A percentile compares a stretch with the other conserved stretches of the same genome.
phyloP scores from a whole-genome alignment of 345 rosid genomes.

The Melaleuca alternifolia region DNA sequence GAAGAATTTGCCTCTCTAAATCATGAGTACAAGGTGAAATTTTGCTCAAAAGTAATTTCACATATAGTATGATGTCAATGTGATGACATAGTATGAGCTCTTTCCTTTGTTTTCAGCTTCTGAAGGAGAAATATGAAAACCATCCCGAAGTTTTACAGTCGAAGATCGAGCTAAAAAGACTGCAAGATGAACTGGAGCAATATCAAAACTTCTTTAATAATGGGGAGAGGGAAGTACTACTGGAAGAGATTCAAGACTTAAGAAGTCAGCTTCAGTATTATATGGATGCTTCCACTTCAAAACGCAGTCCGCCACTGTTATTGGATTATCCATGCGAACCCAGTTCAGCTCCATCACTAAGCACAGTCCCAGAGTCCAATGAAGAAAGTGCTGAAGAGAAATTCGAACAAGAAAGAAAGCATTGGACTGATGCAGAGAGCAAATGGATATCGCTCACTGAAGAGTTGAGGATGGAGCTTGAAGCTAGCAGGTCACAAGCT shows the following conservation, averaged over 20 bases:
- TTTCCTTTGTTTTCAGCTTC: slow-evolving; percentile 45
- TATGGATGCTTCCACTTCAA: slow-evolving; percentile 57
- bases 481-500: slow-evolving; percentile 42
- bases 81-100: not conserved
- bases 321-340: slow-evolving; percentile 56
- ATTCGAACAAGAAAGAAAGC: slow-evolving; percentile 49
- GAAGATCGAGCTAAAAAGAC: slow-evolving; percentile 70
- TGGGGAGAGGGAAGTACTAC: slow-evolving; percentile 85
- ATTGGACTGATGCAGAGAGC: slow-evolving; percentile 79
- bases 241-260: slow-evolving; percentile 91
- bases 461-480: slow-evolving; percentile 76
- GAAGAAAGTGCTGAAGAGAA: slow-evolving; percentile 48
- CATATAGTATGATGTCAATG: not conserved
- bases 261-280: slow-evolving; percentile 76
- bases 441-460: slow-evolving; percentile 89
- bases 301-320: slow-evolving; percentile 35
- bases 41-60: not conserved
- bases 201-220: slow-evolving; percentile 66
- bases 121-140: slow-evolving; percentile 83
- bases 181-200: slow-evolving; percentile 72
- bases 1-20: slow-evolving; percentile 71
- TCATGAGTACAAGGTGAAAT: slow-evolving; percentile 66
- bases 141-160: slow-evolving; percentile 76
- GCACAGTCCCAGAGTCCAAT: slow-evolving; percentile 44
- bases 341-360: slow-evolving; percentile 26